Conservation (phyloP, 1,139 yeast genomes). For the Taphrina flavorubra region DNA sequence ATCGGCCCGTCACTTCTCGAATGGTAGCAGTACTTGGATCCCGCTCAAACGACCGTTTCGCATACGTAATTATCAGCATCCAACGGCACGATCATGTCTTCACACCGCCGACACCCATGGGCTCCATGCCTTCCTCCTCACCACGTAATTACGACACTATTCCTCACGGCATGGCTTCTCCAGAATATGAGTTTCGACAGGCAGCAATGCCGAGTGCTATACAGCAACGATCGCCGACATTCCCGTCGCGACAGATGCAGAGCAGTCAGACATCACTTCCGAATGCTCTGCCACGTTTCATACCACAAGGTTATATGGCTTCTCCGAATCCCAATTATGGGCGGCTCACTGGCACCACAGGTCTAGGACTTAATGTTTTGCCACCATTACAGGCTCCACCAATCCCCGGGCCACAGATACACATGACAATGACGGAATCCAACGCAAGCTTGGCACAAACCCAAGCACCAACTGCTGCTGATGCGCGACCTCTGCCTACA, state of each 20-base stretch:
- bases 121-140: constrained; percentile 3
- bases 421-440: neutral
- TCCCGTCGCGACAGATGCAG: neutral
- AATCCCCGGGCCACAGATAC: constrained; percentile 17
- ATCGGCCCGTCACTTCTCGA: constrained; percentile 20
- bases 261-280: neutral
- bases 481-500: neutral
- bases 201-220: constrained; percentile 2
- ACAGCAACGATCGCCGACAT: constrained; percentile 21
- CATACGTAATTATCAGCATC: constrained; percentile 27
- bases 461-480: neutral
- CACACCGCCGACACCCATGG: constrained; percentile 19
- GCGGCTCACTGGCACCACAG: constrained; percentile 1
- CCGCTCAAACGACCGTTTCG: constrained; percentile 28
- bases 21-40: constrained; percentile 27
- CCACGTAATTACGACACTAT: constrained; percentile 4
- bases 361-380: constrained; percentile 6
- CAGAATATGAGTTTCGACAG: constrained; percentile 8
- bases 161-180: constrained; percentile 9
- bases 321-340: neutral
- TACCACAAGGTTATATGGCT: constrained; percentile 20
- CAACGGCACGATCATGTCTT: constrained; percentile 20
- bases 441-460: neutral
- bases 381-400: constrained; percentile 17
- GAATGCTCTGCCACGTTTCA: constrained; percentile 6